These are phyloP conservation scores for Viola odorata DNA, from an alignment of 345 rosid genomes.

Conservation along the genomic window DNA sequence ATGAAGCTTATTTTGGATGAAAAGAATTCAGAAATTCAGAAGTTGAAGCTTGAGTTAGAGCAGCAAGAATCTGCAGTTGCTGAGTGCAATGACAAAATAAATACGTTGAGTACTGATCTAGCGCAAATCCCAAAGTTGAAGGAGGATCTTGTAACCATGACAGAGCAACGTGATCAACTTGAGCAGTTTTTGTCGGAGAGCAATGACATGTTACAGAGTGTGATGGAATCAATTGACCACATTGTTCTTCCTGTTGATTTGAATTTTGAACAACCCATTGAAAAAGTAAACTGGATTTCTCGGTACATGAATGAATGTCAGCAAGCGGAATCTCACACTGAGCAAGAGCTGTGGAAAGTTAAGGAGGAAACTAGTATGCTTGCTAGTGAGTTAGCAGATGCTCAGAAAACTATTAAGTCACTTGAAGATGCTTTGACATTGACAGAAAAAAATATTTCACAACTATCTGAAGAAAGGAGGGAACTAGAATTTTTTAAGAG, in stretches of 20 bases:
- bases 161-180: conserved; percentile 50
- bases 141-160: conserved; percentile 45
- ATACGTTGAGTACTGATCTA: conserved; percentile 42
- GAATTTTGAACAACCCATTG: conserved; percentile 45
- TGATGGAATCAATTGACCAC: conserved; percentile 45
- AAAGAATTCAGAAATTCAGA: conserved; percentile 58
- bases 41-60: conserved; percentile 53
- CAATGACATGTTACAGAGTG: conserved; percentile 43
- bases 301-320: conserved; percentile 50
- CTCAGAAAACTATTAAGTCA: conserved; percentile 35
- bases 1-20: conserved; percentile 58
- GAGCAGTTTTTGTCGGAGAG: conserved; percentile 55
- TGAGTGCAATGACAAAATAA: conserved; percentile 49
- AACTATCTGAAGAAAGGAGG: conserved; percentile 46
- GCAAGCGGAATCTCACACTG: conserved; percentile 40
- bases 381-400: conserved; percentile 45
- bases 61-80: conserved; percentile 43
- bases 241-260: conserved; percentile 44
- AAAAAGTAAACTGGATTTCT: conserved; percentile 58
- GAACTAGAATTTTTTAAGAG: conserved; percentile 44
- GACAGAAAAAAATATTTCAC: conserved; percentile 43
- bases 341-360: conserved; percentile 43
- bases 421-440: conserved; percentile 49
- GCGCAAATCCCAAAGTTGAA: conserved; percentile 55
- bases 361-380: conserved; percentile 43